Conservation (phyloP, 1,139 yeast genomes). For the Geotrichum carabidarum region DNA sequence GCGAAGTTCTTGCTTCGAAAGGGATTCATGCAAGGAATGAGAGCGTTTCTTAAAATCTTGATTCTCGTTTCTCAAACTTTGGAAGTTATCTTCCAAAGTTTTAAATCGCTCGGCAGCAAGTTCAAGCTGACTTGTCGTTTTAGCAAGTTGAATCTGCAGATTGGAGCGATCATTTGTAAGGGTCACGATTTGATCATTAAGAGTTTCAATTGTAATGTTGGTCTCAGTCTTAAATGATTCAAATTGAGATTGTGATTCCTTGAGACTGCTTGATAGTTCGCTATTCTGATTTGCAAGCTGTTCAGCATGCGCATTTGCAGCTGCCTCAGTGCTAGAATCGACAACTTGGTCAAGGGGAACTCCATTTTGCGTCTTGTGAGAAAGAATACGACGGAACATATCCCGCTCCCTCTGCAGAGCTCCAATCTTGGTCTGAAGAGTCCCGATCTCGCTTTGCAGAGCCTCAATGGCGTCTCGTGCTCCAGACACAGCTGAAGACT, state of each 20-base stretch:
- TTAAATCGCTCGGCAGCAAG: constrained; percentile 45
- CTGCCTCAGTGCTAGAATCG: constrained; percentile 24
- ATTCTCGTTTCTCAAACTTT: constrained; percentile 43
- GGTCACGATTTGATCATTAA: constrained; percentile 41
- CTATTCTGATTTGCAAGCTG: neutral
- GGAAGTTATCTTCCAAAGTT: constrained; percentile 37
- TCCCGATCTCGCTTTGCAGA: constrained; percentile 57
- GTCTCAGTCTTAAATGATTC: constrained; percentile 43
- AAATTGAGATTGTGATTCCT: constrained; percentile 38
- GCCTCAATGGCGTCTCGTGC: constrained; percentile 72
- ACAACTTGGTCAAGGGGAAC: constrained; percentile 17
- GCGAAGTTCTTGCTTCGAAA: constrained; percentile 52
- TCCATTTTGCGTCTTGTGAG: constrained; percentile 29
- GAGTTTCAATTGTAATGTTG: constrained; percentile 40
- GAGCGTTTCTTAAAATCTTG: constrained; percentile 42
- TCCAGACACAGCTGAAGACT: constrained; percentile 59
- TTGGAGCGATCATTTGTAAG: constrained; percentile 49
- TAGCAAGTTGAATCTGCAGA: constrained; percentile 43
- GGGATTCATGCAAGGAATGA: constrained; percentile 51
- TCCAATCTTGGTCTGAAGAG: constrained; percentile 47
- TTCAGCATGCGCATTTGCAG: constrained; percentile 27
- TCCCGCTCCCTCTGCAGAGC: constrained; percentile 63
- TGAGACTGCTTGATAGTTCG: constrained; percentile 33
- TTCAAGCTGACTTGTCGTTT: constrained; percentile 44
- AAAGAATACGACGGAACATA: constrained; percentile 48